Evolutionary conservation across 495 filamentous ascomycete species (phyloP), one percentile per base, ranked within the genome.

Genomic region (Hypoxylon fuscum): DNA sequence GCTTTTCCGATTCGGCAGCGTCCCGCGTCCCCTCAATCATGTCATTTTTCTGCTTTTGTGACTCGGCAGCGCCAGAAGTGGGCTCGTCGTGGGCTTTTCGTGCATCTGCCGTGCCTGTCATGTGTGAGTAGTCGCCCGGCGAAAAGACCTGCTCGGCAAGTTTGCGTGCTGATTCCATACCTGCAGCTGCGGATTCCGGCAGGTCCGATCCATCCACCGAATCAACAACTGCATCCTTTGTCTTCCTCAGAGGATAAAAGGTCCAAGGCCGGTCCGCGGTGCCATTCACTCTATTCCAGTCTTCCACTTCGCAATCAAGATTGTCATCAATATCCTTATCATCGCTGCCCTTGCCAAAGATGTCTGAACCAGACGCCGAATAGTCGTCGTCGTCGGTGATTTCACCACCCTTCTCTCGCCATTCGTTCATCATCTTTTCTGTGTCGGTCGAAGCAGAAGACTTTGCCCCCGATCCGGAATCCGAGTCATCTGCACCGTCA

Each of bases 381-480:
- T 68, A 72, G 51, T 72, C 69, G 10, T 64, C 59, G 51, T 72
- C 69, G 11, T 46, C 67, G 5, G 49, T 12, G 18, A 65, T 68
- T 22, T 70, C 67, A 4, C 64, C 67, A 0, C 53, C 69, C 3
- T 27, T 63, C 14, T 70, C 60, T n/a, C 3, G 29, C 38, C 35
- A 25, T 5, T 62, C 42, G 4, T 48, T 42, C n/a, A 72, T 31
- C 20, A 58, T 29, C 40, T 32, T 63, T 15, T 68, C 67, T 3
- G 64, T 60, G 1, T 35, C 29, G 17, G 49, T 3, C n/a, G 67
- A 57, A 9, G 29, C 20, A 1, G 9, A 27, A 1, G 47, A 57
- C 23, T 8, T n/a, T 6, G 23, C 20, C 1, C 54, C 58, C 1
- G 42, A 49, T 42, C 46, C 47, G n/a, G 41, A 41, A 46, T 10